Evolutionary conservation across 163 green algal species (phyloP).

Genomic region (Chlorella variabilis): DNA sequence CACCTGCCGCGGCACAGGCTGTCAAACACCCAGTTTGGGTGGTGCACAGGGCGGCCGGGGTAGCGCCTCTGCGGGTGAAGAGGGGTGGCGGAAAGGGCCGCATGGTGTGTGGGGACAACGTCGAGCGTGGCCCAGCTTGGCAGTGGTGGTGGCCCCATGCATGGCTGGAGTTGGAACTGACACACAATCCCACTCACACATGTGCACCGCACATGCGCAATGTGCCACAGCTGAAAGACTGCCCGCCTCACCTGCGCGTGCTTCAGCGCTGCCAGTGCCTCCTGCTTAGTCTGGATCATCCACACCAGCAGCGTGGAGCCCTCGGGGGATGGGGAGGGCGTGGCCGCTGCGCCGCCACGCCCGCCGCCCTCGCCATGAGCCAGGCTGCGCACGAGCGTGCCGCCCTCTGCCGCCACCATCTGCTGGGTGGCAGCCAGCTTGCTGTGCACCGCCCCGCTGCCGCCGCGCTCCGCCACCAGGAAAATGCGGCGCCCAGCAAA

Average conservation of each 20-base stretch:
- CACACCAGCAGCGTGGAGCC: constrained; percentile 11
- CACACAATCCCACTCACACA: no score
- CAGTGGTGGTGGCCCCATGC: no score
- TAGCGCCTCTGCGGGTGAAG: constrained; percentile 12
- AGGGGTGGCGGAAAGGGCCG: not conserved
- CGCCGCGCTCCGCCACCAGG: not conserved
- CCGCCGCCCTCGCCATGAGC: not conserved
- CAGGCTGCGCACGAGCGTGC: not conserved
- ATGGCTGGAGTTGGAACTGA: no score
- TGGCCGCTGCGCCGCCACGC: not conserved
- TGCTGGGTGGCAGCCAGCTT: not conserved
- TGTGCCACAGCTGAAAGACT: no score
- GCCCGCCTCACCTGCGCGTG: not conserved
- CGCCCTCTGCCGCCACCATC: constrained; percentile 4
- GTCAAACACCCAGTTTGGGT: constrained; percentile 19
- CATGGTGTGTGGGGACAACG: not conserved
- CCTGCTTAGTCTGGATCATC: not conserved
- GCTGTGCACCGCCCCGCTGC: not conserved
- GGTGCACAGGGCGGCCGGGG: not conserved
- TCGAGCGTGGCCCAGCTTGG: no score
- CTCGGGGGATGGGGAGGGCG: not conserved
- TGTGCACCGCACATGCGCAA: no score
- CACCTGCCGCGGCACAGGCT: constrained; percentile 6
- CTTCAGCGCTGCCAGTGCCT: not conserved
- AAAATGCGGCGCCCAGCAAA: not conserved